A percentile compares a stretch with the other conserved stretches of the same genome.
phyloP scores from a whole-genome alignment of 2,329 filamentous ascomycete genomes.

The Neofusicoccum parvum region DNA sequence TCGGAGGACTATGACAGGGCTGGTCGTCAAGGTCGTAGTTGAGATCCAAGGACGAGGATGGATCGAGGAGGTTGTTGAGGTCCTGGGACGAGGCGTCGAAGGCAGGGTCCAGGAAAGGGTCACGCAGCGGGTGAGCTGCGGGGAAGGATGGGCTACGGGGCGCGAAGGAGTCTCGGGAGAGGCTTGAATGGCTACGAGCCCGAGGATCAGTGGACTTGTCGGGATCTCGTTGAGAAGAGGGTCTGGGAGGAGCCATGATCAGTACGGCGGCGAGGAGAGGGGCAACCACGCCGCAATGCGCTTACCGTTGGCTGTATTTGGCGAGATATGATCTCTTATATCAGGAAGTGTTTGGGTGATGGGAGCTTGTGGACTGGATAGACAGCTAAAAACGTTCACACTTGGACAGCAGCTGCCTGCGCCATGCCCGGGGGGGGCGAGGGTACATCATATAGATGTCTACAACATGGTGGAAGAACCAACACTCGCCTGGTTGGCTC shows the following conservation, averaged over 20 bases:
- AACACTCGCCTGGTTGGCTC: constrained; percentile 22
- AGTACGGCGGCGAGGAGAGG: constrained; percentile 30
- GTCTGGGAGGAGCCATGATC: constrained; percentile 35
- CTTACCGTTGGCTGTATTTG: constrained; percentile 16
- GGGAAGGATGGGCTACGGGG: constrained; percentile 16
- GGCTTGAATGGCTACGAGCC: constrained; percentile 1
- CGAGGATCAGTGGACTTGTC: neutral
- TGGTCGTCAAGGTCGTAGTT: constrained; percentile 25
- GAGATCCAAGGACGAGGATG: constrained; percentile 10
- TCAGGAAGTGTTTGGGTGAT: constrained; percentile 10
- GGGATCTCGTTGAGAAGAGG: constrained; percentile 14
- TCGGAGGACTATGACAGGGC: constrained; percentile 25
- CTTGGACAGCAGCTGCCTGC: constrained; percentile 29
- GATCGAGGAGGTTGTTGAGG: constrained; percentile 17
- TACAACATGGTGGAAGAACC: constrained; percentile 21
- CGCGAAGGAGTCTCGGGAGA: constrained; percentile 17
- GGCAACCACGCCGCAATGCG: constrained; percentile 15
- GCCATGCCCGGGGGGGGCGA: constrained; percentile 37
- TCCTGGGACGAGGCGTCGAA: constrained; percentile 6
- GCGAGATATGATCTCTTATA: constrained; percentile 17
- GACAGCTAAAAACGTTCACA: constrained; percentile 21
- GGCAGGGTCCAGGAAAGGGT: constrained; percentile 13
- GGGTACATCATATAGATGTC: constrained; percentile 24
- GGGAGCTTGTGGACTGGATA: constrained; percentile 8
- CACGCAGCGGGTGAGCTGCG: neutral